Conservation (phyloP, 2,329 filamentous ascomycete genomes). For the Colletotrichum falcatum region DNA sequence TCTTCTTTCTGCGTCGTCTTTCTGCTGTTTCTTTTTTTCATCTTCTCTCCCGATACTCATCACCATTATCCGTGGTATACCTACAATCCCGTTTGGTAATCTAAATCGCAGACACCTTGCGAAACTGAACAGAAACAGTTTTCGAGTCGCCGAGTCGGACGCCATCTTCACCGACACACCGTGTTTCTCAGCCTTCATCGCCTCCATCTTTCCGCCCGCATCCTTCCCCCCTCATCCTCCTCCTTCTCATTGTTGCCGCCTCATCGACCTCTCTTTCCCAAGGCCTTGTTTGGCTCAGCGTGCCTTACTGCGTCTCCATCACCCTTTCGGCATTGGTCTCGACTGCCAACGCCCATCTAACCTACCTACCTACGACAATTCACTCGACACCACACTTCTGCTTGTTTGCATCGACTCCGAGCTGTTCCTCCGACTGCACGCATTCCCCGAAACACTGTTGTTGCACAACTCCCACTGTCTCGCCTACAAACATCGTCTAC, state of each 20-base stretch:
- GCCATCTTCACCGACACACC: constrained; percentile 24
- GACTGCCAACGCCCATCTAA: constrained; percentile 16
- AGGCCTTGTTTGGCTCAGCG: constrained; percentile 22
- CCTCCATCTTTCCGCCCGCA: not conserved
- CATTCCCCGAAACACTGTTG: constrained; percentile 16
- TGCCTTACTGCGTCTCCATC: not conserved
- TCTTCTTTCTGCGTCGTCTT: constrained; percentile 9
- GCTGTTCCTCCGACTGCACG: constrained; percentile 4
- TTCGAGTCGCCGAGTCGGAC: constrained; percentile 21
- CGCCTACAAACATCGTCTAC: constrained; percentile 8
- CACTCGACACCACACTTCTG: not conserved
- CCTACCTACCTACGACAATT: constrained; percentile 4
- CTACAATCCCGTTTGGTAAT: not conserved
- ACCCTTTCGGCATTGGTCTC: constrained; percentile 13
- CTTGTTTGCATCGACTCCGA: constrained; percentile 25
- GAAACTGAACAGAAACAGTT: constrained; percentile 37
- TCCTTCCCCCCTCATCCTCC: not conserved
- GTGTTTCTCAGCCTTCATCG: constrained; percentile 8
- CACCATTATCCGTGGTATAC: not conserved
- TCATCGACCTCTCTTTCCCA: constrained; percentile 3
- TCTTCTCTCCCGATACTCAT: constrained; percentile 1
- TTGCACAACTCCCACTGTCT: constrained; percentile 7
- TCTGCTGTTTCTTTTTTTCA: not conserved
- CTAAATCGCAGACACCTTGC: constrained; percentile 23
- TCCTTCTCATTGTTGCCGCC: constrained; percentile 25